Conservation (phyloP, 2,329 filamentous ascomycete genomes). For the Erysiphe pulchra region DNA sequence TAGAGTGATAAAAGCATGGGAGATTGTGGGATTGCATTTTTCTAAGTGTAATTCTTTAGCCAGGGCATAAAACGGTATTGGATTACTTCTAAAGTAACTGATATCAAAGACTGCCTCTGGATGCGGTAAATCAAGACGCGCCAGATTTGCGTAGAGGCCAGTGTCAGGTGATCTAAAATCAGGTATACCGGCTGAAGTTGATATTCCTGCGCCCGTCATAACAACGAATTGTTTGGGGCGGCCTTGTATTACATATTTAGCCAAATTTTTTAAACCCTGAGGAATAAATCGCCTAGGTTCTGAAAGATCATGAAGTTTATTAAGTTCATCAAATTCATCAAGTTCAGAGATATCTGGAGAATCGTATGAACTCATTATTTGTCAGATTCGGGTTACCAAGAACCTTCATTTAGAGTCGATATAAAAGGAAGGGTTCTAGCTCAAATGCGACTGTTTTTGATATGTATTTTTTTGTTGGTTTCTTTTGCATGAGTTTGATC, state of each 20-base stretch:
- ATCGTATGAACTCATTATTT: too few species aligned
- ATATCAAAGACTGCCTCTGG: conserved; percentile 92
- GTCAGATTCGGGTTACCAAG: too few species aligned
- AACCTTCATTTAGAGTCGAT: too few species aligned
- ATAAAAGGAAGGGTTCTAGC: too few species aligned
- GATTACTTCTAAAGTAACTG: conserved; percentile 60
- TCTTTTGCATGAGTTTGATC: too few species aligned
- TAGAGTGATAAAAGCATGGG: conserved; percentile 69
- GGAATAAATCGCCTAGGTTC: not conserved
- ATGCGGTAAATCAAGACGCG: conserved; percentile 60
- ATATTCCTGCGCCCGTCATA: conserved; percentile 78
- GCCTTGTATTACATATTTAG: conserved; percentile 53
- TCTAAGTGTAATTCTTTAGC: conserved; percentile 84
- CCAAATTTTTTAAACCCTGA: conserved; percentile 35
- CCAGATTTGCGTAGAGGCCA: conserved; percentile 80
- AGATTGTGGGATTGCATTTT: conserved; percentile 65
- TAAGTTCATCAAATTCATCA: too few species aligned
- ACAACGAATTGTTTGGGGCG: conserved; percentile 49
- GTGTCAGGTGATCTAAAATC: conserved; percentile 89
- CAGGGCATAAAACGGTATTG: conserved; percentile 73
- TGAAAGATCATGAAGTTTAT: too few species aligned
- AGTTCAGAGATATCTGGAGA: too few species aligned
- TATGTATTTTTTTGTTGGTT: too few species aligned
- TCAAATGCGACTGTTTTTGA: too few species aligned
- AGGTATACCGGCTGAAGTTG: conserved; percentile 52